Evolutionary conservation across 768 basidiomycete species (phyloP).

Genomic region (Wakefieldia striispora): DNA sequence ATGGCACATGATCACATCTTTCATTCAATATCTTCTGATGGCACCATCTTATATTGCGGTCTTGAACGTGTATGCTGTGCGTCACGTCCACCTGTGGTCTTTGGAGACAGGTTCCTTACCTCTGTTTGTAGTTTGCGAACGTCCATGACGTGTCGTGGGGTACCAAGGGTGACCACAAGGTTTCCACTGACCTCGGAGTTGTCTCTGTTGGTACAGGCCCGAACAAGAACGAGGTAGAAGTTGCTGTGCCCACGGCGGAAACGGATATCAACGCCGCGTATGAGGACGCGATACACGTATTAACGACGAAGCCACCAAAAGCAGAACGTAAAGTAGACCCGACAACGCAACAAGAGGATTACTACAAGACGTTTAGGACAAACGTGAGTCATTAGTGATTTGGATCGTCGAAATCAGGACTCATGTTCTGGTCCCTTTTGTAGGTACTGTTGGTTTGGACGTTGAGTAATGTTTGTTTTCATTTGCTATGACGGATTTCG

Average conservation of each 20-base stretch:
- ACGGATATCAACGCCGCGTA: slow-evolving; percentile 89
- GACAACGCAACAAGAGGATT: slow-evolving; percentile 74
- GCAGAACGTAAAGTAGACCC: slow-evolving; percentile 60
- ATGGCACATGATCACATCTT: slow-evolving; percentile 98
- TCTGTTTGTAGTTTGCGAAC: slow-evolving; percentile 62
- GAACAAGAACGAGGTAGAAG: slow-evolving; percentile 81
- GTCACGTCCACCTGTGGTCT: slow-evolving; percentile 1
- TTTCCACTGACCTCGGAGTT: slow-evolving; percentile 80
- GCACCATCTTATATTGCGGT: slow-evolving; percentile 94
- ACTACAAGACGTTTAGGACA: slow-evolving; percentile 86
- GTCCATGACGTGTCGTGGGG: slow-evolving; percentile 95
- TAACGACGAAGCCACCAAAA: slow-evolving; percentile 77
- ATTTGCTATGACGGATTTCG: slow-evolving; percentile 8
- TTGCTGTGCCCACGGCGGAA: slow-evolving; percentile 79
- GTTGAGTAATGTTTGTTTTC: slow-evolving; percentile 66
- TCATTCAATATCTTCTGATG: slow-evolving; percentile 89
- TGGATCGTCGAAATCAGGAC: background rate
- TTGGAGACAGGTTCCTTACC: background rate
- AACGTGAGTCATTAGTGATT: slow-evolving; percentile 46
- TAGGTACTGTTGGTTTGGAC: slow-evolving; percentile 86
- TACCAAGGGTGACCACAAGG: slow-evolving; percentile 91
- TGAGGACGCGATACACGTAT: slow-evolving; percentile 84
- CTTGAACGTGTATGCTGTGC: slow-evolving; percentile 84
- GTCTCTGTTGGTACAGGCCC: slow-evolving; percentile 56
- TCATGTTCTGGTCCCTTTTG: slow-evolving; percentile 11